phyloP scores from a whole-genome alignment of 495 filamentous ascomycete genomes.

The Pyrenula aspistea region DNA sequence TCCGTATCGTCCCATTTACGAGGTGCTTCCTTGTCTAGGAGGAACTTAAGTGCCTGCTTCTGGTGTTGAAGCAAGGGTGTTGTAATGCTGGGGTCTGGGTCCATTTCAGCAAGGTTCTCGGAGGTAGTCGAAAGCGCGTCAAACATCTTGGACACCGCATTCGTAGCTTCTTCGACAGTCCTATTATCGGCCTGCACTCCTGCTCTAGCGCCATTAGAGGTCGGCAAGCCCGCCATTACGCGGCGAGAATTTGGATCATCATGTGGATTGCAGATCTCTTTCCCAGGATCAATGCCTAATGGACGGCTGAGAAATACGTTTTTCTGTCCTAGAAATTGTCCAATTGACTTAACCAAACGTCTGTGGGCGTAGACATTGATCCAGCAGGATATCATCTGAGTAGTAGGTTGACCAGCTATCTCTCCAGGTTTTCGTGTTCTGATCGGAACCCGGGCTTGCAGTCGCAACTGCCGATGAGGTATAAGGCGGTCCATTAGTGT shows the following conservation, averaged over 20 bases:
- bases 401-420: constrained; percentile 38
- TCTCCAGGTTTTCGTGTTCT: constrained; percentile 46
- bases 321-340: constrained; percentile 48
- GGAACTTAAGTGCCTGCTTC: constrained; percentile 81
- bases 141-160: constrained; percentile 78
- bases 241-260: constrained; percentile 29
- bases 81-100: constrained; percentile 44
- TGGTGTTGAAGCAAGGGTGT: constrained; percentile 78
- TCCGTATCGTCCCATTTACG: constrained; percentile 41
- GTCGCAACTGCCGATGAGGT: constrained; percentile 45
- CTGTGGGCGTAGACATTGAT: constrained; percentile 74
- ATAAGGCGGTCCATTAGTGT: constrained; percentile 58
- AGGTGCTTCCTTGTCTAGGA: constrained; percentile 67
- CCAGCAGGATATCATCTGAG: constrained; percentile 40
- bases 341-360: constrained; percentile 48
- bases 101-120: constrained; percentile 67
- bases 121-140: constrained; percentile 58
- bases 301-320: constrained; percentile 56
- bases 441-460: constrained; percentile 52
- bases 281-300: constrained; percentile 47
- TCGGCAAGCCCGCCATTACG: constrained; percentile 10
- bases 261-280: constrained; percentile 61
- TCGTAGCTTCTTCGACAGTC: constrained; percentile 71
- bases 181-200: constrained; percentile 39
- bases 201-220: constrained; percentile 6